Percentiles rank a stretch among this genome's conserved stretches.
Evolutionary conservation across 441 rosid genomes (phyloP).

Genomic region (Gossypium trilobum): DNA sequence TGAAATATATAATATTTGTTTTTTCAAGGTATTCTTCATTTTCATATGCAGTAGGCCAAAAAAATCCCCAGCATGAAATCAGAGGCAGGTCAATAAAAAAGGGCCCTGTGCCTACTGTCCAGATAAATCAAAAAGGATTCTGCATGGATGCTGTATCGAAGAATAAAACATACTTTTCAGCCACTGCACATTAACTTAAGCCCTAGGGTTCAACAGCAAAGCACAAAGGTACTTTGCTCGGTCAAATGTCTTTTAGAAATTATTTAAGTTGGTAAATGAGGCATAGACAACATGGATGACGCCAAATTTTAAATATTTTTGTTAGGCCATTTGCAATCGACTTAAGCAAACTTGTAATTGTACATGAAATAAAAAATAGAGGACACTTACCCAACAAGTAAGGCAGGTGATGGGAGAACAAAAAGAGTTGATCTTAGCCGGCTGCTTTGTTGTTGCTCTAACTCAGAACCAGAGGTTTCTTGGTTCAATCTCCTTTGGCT

Average conservation of each 20-base stretch:
- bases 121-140: not conserved
- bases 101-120: not conserved
- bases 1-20: too few species aligned
- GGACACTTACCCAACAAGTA: slow-evolving; percentile 85
- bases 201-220: not conserved
- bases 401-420: slow-evolving; percentile 89
- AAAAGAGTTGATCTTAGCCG: slow-evolving; percentile 65
- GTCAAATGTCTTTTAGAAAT: not conserved
- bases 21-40: not conserved
- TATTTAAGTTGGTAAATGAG: not conserved
- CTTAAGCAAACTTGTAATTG: not conserved
- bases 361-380: not conserved
- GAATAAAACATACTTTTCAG: not conserved
- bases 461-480: slow-evolving; percentile 59
- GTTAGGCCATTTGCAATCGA: slow-evolving; percentile 4
- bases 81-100: not conserved
- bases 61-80: not conserved
- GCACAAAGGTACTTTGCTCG: not conserved
- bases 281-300: not conserved
- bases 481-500: slow-evolving; percentile 58
- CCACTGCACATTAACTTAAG: not conserved
- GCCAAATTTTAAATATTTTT: not conserved
- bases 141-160: not conserved
- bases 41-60: not conserved
- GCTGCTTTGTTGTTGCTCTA: slow-evolving; percentile 41